phyloP scores from a whole-genome alignment of 2,329 filamentous ascomycete genomes.

The Penicillium aurantiogriseum region DNA sequence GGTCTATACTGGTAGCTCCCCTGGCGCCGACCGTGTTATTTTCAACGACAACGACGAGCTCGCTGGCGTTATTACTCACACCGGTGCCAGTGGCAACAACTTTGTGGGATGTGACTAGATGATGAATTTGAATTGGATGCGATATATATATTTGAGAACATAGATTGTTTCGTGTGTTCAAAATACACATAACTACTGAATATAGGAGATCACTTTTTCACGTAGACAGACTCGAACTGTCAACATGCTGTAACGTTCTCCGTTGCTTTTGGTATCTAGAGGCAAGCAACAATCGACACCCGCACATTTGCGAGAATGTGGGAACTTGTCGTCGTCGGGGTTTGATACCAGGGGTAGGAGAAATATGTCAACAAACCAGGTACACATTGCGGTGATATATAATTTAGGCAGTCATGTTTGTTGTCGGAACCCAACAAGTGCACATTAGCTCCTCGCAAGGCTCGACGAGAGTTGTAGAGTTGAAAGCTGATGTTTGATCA shows the following conservation, averaged over 20 bases:
- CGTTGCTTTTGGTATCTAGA: slow-evolving; percentile 20
- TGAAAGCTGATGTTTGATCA: background rate
- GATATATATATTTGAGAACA: slow-evolving; percentile 32
- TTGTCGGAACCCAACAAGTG: background rate
- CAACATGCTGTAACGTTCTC: slow-evolving; percentile 18
- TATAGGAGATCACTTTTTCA: slow-evolving; percentile 22
- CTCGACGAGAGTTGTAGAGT: background rate
- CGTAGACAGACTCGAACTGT: slow-evolving; percentile 18
- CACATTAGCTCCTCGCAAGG: background rate
- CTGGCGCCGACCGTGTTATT: slow-evolving; percentile 66
- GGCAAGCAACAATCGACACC: slow-evolving; percentile 25
- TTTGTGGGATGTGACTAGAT: slow-evolving; percentile 60
- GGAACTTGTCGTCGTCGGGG: slow-evolving; percentile 24
- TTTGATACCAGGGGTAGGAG: slow-evolving; percentile 10
- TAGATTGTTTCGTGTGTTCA: background rate
- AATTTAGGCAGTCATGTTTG: background rate
- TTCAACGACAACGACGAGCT: slow-evolving; percentile 58
- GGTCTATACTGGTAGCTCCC: slow-evolving; percentile 59
- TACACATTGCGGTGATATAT: background rate
- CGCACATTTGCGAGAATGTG: slow-evolving; percentile 19
- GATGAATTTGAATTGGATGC: slow-evolving; percentile 25
- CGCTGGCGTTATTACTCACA: slow-evolving; percentile 68
- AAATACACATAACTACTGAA: background rate
- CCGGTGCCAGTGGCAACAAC: slow-evolving; percentile 64
- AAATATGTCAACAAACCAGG: background rate